Conservation (phyloP, 1,139 yeast genomes). For the Debaryomyces fabryi region DNA sequence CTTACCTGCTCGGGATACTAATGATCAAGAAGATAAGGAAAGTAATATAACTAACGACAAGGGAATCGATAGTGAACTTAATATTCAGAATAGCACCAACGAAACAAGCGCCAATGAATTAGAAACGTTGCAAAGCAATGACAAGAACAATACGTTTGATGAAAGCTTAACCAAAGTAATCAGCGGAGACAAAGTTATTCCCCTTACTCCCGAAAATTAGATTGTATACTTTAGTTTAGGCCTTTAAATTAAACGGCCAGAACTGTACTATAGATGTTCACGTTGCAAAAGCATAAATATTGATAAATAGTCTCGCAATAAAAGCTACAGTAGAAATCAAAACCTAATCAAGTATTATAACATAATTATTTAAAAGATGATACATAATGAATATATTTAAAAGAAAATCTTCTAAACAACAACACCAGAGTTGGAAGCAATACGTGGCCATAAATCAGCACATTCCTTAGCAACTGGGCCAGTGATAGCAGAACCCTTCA, state of each 20-base stretch:
- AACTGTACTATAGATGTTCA: background rate
- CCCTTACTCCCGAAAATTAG: background rate
- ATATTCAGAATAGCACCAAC: background rate
- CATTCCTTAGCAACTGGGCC: conserved; percentile 99
- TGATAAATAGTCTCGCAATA: background rate
- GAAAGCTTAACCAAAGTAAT: background rate
- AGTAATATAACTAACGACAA: background rate
- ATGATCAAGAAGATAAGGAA: conserved; percentile 1
- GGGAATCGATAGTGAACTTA: conserved; percentile 1
- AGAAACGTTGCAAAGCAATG: conserved; percentile 10
- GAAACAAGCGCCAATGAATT: conserved; percentile 8
- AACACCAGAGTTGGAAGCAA: conserved; percentile 99
- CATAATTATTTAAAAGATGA: conserved; percentile 9
- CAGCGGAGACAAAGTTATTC: background rate
- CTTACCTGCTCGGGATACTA: background rate
- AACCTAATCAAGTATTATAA: conserved; percentile 8
- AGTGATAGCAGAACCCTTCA: conserved; percentile 99
- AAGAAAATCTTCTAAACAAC: conserved; percentile 66
- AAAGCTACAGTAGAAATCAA: conserved; percentile 1
- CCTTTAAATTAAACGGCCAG: background rate
- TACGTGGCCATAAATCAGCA: conserved; percentile 99
- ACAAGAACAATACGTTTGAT: background rate
- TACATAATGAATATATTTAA: conserved; percentile 6
- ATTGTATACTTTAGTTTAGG: background rate
- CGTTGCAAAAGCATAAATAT: background rate